Evolutionary conservation across 2,329 filamentous ascomycete species (phyloP).

Genomic region (Fusarium sp.): DNA sequence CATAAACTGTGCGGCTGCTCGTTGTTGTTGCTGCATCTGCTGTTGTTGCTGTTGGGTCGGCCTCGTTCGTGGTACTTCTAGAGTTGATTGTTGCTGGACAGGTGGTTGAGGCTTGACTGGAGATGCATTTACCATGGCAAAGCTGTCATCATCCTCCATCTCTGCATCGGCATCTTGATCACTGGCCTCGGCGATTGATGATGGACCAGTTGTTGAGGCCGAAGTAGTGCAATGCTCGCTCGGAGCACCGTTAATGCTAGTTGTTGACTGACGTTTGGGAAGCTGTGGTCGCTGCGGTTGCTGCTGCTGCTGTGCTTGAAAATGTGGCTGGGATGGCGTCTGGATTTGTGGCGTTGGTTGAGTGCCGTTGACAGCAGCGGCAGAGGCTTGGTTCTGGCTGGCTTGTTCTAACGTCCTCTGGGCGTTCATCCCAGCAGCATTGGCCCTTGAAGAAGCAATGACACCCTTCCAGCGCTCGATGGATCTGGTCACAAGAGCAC

Average conservation of each 20-base stretch:
- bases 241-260: slow-evolving; percentile 47
- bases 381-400: slow-evolving; percentile 32
- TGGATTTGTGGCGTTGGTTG: slow-evolving; percentile 32
- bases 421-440: slow-evolving; percentile 56
- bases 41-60: slow-evolving; percentile 48
- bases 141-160: slow-evolving; percentile 69
- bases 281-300: slow-evolving; percentile 29
- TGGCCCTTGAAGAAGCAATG: slow-evolving; percentile 60
- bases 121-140: slow-evolving; percentile 59
- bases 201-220: slow-evolving; percentile 48
- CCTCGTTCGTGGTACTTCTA: slow-evolving; percentile 55
- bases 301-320: slow-evolving; percentile 33
- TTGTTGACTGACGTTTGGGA: slow-evolving; percentile 45
- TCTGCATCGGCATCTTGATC: slow-evolving; percentile 56
- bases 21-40: slow-evolving; percentile 38
- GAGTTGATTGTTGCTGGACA: slow-evolving; percentile 52
- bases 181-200: slow-evolving; percentile 58
- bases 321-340: slow-evolving; percentile 29
- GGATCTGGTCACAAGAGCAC: slow-evolving; percentile 60
- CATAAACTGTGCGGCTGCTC: slow-evolving; percentile 47
- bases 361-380: slow-evolving; percentile 35
- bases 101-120: slow-evolving; percentile 50
- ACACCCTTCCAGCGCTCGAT: slow-evolving; percentile 72
- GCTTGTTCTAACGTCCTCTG: slow-evolving; percentile 60
- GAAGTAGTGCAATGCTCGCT: slow-evolving; percentile 49